A percentile compares a stretch with the other conserved stretches of the same genome.
Conservation (phyloP, 2,329 filamentous ascomycete genomes). For the Nemania sp. region DNA sequence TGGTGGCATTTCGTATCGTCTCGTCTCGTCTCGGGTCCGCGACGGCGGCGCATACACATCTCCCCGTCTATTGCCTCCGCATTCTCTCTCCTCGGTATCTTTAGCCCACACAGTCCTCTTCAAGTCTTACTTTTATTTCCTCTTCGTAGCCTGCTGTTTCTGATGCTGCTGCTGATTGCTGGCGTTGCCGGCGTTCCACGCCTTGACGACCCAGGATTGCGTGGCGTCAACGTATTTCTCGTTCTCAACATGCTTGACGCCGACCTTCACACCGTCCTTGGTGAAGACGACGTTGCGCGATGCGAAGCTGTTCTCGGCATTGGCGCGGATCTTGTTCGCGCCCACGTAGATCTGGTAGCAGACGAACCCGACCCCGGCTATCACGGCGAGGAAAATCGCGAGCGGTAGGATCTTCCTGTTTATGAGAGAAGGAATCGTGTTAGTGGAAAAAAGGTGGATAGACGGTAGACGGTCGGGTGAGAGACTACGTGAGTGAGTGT, state of each 20-base stretch:
- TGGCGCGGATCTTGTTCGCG: constrained; percentile 65
- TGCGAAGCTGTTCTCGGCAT: constrained; percentile 70
- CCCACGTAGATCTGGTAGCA: constrained; percentile 74
- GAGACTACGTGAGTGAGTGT: no score
- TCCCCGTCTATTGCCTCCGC: no score
- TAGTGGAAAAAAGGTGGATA: no score
- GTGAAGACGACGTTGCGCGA: constrained; percentile 76
- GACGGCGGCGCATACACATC: not conserved
- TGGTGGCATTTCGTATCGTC: not conserved
- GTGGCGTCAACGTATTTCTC: constrained; percentile 76
- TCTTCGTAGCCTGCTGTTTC: constrained; percentile 7
- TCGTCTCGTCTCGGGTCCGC: no score
- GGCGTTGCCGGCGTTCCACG: constrained; percentile 59
- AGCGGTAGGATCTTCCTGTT: constrained; percentile 66
- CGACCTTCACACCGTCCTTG: constrained; percentile 73
- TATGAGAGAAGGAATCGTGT: constrained; percentile 5
- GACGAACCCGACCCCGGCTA: constrained; percentile 64
- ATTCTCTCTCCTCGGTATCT: not conserved
- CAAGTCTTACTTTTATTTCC: no score
- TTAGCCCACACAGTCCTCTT: not conserved
- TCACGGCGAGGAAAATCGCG: constrained; percentile 61
- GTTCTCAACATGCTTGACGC: constrained; percentile 66
- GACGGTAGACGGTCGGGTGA: no score
- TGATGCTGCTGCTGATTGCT: not conserved
- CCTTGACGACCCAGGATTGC: constrained; percentile 69